Evolutionary conservation across 192 early-diverging fungal species (phyloP), one percentile per base, ranked within the genome.

Genomic region (Dispira parvispora): DNA sequence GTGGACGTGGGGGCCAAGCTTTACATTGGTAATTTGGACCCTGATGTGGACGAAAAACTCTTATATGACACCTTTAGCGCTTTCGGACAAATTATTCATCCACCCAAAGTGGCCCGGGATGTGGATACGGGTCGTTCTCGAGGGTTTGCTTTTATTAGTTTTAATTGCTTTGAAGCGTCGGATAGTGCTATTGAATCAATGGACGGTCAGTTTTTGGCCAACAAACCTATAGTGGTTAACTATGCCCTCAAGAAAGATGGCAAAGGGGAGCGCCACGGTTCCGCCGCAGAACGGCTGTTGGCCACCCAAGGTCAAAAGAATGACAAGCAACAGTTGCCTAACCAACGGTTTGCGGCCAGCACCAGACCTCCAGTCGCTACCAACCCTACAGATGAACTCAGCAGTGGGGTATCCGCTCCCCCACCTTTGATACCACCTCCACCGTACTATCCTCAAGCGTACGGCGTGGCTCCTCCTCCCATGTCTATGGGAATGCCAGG

Each of bases 201-300:
- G 96, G 88, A 99, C 69, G 89, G 91, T 10, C 94, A 97, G 72
- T 96, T 88, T 71, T 69, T 99, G 71, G 90, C 88, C 71, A 91
- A 92, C 69, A 94, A 94, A 67, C 84, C 86, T 28, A 88, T 99
- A 62, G 83, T 76, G 32, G 94, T 96, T 10, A 75, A 75, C 16
- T 99, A 92, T 75, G 92, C 94, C 2, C 91, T 93, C 67, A 99
- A 97, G 71, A 99, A 99, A 73, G 96, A 99, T 65, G 92, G 92
- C 27, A 92, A 93, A 71, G 96, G 96, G 27, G 94, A 97, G 68
- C 68, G 92, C 20, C 96, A 99, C 66, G 96, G 96, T 60, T 88
- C 88, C 43, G 91, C 91, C 0, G 92, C 92, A 8, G 96, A 99
- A 70, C 81, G 96, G 54, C 68, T 99, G 44, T 76, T 99, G 68